These are phyloP conservation scores for Auriscalpium vulgare DNA, from an alignment of 768 basidiomycete species.

Conservation along the genomic window DNA sequence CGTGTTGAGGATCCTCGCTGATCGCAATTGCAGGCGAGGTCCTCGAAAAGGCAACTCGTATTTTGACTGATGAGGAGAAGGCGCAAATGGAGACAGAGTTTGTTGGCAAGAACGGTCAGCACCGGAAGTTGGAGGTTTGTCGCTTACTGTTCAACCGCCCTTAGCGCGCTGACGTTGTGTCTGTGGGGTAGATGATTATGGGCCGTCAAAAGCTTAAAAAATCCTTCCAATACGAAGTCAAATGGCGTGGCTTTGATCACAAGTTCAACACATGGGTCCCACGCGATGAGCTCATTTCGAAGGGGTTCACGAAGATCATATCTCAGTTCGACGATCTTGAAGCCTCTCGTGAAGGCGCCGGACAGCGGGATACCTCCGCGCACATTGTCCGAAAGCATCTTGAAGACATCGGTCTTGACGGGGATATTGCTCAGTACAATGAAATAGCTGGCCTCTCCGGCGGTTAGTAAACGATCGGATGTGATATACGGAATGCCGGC, in stretches of 20 bases:
- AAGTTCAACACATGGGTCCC: slow-evolving; percentile 88
- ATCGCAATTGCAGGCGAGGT: slow-evolving; percentile 55
- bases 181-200: slow-evolving; percentile 56
- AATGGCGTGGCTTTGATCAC: slow-evolving; percentile 79
- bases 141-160: not conserved
- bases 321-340: slow-evolving; percentile 96
- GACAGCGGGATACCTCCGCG: slow-evolving; percentile 76
- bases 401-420: slow-evolving; percentile 93
- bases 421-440: slow-evolving; percentile 97
- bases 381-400: slow-evolving; percentile 83
- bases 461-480: slow-evolving; percentile 37
- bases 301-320: slow-evolving; percentile 84
- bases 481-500: not conserved
- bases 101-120: slow-evolving; percentile 84
- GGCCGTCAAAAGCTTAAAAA: slow-evolving; percentile 98
- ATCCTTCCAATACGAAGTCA: slow-evolving; percentile 87
- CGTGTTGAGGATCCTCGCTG: slow-evolving; percentile 4
- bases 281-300: slow-evolving; percentile 76
- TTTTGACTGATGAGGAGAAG: slow-evolving; percentile 84
- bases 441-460: slow-evolving; percentile 93
- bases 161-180: slow-evolving; percentile 5
- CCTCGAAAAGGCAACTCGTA: slow-evolving; percentile 84
- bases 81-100: slow-evolving; percentile 74
- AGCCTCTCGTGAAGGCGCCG: slow-evolving; percentile 91
- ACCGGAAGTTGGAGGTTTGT: slow-evolving; percentile 82